Conservation (phyloP, 352 stramenopile genomes). For the Phytophthora crassamura region DNA sequence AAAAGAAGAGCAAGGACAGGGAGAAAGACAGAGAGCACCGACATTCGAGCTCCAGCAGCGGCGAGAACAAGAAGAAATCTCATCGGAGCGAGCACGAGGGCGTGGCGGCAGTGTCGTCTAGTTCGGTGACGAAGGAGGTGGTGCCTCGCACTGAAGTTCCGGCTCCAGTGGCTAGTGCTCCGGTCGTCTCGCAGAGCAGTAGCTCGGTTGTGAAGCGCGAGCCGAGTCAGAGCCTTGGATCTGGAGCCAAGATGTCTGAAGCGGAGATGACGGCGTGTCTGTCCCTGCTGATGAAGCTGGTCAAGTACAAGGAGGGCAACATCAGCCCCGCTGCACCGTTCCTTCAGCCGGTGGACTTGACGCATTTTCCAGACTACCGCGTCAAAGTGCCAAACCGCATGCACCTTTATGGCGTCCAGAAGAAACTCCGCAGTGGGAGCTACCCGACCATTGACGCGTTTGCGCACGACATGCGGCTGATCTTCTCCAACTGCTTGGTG, state of each 20-base stretch:
- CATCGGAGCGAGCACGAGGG: conserved; percentile 38
- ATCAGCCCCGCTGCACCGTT: conserved; percentile 79
- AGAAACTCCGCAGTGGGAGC: conserved; percentile 79
- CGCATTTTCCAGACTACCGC: conserved; percentile 85
- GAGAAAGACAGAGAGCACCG: conserved; percentile 56
- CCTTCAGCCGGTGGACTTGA: conserved; percentile 82
- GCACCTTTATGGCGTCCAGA: conserved; percentile 87
- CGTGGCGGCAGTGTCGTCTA: conserved; percentile 8
- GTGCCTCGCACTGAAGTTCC: conserved; percentile 3
- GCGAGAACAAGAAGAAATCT: conserved; percentile 52
- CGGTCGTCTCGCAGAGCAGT: conserved; percentile 20
- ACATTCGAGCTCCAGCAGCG: conserved; percentile 41
- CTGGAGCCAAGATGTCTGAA: conserved; percentile 63
- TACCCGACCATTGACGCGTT: conserved; percentile 75
- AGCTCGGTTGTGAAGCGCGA: conserved; percentile 37
- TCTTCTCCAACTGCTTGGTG: conserved; percentile 90
- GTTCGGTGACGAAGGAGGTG: background rate
- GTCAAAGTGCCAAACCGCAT: conserved; percentile 87
- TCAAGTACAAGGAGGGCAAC: conserved; percentile 87
- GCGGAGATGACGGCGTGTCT: conserved; percentile 61
- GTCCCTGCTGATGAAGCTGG: conserved; percentile 78
- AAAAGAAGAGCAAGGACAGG: conserved; percentile 75
- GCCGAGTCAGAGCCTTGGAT: background rate
- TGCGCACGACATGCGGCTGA: conserved; percentile 77
- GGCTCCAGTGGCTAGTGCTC: conserved; percentile 2